Percentiles rank a stretch among this genome's conserved stretches.
phyloP scores from a whole-genome alignment of 306 rosid species.

The Rosa persica region DNA sequence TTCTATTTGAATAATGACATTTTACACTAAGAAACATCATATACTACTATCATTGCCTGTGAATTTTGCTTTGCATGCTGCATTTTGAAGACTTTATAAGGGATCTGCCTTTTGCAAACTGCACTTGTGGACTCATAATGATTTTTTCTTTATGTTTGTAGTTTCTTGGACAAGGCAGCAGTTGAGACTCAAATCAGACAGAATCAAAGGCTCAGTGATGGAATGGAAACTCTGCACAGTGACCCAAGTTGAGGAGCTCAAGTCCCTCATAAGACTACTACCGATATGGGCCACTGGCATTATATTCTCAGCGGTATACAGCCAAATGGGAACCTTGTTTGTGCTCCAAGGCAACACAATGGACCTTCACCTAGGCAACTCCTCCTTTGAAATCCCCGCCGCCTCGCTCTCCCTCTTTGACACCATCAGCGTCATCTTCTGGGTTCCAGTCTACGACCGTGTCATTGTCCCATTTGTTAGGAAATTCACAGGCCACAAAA shows the following conservation, averaged over 20 bases:
- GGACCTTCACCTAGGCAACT: slow-evolving; percentile 14
- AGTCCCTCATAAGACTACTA: slow-evolving; percentile 3
- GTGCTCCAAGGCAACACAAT: slow-evolving; percentile 19
- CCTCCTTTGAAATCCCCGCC: slow-evolving; percentile 18
- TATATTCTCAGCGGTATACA: slow-evolving; percentile 13
- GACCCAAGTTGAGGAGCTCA: slow-evolving; percentile 19
- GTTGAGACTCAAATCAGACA: slow-evolving; percentile 10
- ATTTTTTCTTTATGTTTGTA: background rate
- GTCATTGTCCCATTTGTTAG: slow-evolving; percentile 9
- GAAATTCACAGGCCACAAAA: slow-evolving; percentile 11
- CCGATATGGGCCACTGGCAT: slow-evolving; percentile 19
- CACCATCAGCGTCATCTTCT: slow-evolving; percentile 24
- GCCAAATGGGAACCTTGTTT: slow-evolving; percentile 21
- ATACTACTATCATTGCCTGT: background rate
- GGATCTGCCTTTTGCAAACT: background rate
- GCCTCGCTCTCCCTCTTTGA: slow-evolving; percentile 22
- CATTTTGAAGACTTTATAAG: background rate
- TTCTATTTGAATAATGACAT: too few relatives aligned
- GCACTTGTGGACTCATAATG: background rate
- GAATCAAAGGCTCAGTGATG: slow-evolving; percentile 6
- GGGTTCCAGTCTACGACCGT: slow-evolving; percentile 12
- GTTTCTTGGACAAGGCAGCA: slow-evolving; percentile 20
- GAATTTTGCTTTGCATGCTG: background rate
- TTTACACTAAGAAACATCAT: background rate
- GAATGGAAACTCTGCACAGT: slow-evolving; percentile 6